Evolutionary conservation across 2,329 filamentous ascomycete genomes (phyloP).

Genomic region (Arachnopeziza araneosa): DNA sequence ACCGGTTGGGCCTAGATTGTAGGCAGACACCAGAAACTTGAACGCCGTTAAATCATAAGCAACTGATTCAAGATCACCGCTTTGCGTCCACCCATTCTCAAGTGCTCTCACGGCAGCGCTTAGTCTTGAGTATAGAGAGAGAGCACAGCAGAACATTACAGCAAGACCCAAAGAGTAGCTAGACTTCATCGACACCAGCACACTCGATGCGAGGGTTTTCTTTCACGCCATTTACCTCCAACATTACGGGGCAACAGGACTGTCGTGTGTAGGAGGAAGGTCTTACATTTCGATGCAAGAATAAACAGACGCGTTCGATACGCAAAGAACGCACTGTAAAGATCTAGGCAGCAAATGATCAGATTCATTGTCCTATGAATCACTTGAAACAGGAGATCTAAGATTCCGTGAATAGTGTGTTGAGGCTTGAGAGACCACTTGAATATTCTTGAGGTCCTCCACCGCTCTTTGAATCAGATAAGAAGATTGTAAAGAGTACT

Average conservation of each 20-base stretch:
- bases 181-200: too few species aligned
- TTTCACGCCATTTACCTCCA: background rate
- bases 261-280: background rate
- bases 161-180: background rate
- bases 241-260: background rate
- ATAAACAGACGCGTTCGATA: background rate
- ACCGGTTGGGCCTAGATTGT: background rate
- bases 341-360: background rate
- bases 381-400: background rate
- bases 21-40: background rate
- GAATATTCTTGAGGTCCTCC: background rate
- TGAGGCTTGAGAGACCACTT: background rate
- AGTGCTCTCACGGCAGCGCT: background rate
- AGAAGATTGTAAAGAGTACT: background rate
- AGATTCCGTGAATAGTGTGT: background rate
- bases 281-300: background rate
- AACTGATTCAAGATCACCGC: background rate
- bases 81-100: background rate
- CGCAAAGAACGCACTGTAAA: background rate
- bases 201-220: background rate
- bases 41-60: background rate
- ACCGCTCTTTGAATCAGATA: background rate
- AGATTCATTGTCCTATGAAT: background rate
- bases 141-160: background rate
- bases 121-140: background rate